Conservation (phyloP, 441 rosid genomes). For the Eruca vesicaria region DNA sequence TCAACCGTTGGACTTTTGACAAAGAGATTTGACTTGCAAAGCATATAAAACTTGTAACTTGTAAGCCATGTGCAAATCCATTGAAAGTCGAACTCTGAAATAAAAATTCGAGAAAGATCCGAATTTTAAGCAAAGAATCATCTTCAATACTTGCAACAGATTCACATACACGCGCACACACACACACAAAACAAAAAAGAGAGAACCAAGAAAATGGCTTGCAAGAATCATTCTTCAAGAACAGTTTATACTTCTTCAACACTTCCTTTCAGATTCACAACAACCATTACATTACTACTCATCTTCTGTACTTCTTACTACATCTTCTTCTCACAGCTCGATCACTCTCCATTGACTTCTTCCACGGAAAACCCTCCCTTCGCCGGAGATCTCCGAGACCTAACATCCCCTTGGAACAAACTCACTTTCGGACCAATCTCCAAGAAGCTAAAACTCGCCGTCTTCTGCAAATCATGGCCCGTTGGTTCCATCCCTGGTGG, state of each 20-base stretch:
- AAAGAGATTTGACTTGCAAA: slow-evolving; percentile 12
- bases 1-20: not conserved
- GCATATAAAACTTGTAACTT: not conserved
- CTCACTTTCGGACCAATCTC: slow-evolving; percentile 51
- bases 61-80: slow-evolving; percentile 21
- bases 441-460: slow-evolving; percentile 66
- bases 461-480: slow-evolving; percentile 66
- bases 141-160: slow-evolving; percentile 6
- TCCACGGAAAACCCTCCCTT: slow-evolving; percentile 9
- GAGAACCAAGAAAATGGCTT: slow-evolving; percentile 34
- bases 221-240: slow-evolving; percentile 40
- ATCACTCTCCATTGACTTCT: slow-evolving; percentile 18
- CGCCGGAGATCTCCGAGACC: slow-evolving; percentile 59
- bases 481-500: slow-evolving; percentile 59
- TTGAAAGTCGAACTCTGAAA: slow-evolving; percentile 16
- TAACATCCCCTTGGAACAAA: slow-evolving; percentile 60
- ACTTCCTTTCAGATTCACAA: slow-evolving; percentile 32
- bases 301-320: slow-evolving; percentile 42
- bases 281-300: slow-evolving; percentile 36
- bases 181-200: not conserved
- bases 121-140: slow-evolving; percentile 20
- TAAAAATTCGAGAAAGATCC: slow-evolving; percentile 24
- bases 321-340: slow-evolving; percentile 37
- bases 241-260: slow-evolving; percentile 29
- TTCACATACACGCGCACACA: not conserved